phyloP scores from a whole-genome alignment of 2,329 filamentous ascomycete genomes.

The Sordariomycetes sp. region DNA sequence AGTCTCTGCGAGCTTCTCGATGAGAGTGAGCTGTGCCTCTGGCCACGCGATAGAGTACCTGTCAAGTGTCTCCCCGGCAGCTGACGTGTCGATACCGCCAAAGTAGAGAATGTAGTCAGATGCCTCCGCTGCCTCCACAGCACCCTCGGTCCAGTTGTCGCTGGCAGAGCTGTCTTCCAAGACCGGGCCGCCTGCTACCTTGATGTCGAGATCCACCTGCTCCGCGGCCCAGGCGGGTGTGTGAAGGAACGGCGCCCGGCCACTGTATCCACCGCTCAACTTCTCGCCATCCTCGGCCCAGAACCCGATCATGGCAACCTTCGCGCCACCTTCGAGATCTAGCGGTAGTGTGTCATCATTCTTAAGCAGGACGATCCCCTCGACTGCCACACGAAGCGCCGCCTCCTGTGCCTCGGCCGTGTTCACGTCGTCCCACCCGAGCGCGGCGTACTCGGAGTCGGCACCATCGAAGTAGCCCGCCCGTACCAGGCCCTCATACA shows the following conservation, averaged over 20 bases:
- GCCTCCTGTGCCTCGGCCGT: slow-evolving; percentile 41
- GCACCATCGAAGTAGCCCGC: slow-evolving; percentile 47
- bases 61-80: slow-evolving; percentile 42
- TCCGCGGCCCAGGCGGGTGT: slow-evolving; percentile 31
- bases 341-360: slow-evolving; percentile 41
- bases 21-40: slow-evolving; percentile 35
- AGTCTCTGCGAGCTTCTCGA: slow-evolving; percentile 24
- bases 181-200: slow-evolving; percentile 14
- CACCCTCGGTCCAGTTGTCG: slow-evolving; percentile 19
- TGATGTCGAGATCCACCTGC: not conserved
- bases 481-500: slow-evolving; percentile 42
- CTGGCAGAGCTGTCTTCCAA: slow-evolving; percentile 12
- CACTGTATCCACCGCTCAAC: slow-evolving; percentile 15
- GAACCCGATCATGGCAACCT: slow-evolving; percentile 18
- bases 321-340: slow-evolving; percentile 8
- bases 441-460: slow-evolving; percentile 25
- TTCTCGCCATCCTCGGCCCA: slow-evolving; percentile 17
- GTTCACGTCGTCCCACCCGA: slow-evolving; percentile 45
- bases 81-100: slow-evolving; percentile 40
- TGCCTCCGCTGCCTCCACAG: slow-evolving; percentile 24
- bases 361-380: slow-evolving; percentile 39
- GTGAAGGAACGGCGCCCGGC: slow-evolving; percentile 39
- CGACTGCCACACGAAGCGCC: slow-evolving; percentile 40
- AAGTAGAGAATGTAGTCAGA: slow-evolving; percentile 42
- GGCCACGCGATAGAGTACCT: slow-evolving; percentile 40